Evolutionary conservation across 805 yeast species (phyloP).

Genomic region (Candida stauntonica): DNA sequence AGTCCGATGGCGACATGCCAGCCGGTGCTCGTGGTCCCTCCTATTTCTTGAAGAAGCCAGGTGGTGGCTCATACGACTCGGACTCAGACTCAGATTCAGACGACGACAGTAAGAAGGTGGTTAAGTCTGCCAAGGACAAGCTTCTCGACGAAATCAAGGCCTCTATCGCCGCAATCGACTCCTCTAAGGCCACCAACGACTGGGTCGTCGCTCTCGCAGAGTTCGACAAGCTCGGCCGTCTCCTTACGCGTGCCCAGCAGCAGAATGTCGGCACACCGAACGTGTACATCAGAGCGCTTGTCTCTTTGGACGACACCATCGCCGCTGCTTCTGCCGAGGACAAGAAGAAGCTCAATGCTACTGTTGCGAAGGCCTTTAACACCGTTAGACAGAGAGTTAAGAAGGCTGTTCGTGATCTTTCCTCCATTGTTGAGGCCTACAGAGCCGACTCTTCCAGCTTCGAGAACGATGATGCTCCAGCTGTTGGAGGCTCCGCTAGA

Average conservation of each 20-base stretch:
- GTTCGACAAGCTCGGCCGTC: constrained; percentile 72
- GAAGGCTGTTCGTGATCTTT: constrained; percentile 71
- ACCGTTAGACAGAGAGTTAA: constrained; percentile 83
- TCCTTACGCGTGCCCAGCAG: constrained; percentile 65
- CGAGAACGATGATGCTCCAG: constrained; percentile 42
- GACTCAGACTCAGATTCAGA: constrained; percentile 47
- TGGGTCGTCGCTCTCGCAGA: constrained; percentile 75
- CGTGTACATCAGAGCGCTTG: constrained; percentile 62
- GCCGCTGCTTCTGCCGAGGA: constrained; percentile 43
- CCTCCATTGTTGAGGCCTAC: constrained; percentile 51
- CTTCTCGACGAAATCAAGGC: constrained; percentile 79
- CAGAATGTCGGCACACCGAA: constrained; percentile 73
- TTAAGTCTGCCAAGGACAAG: constrained; percentile 91
- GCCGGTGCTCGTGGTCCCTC: constrained; percentile 40
- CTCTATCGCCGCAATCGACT: constrained; percentile 61
- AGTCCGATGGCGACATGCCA: constrained; percentile 42
- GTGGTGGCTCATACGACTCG: constrained; percentile 31
- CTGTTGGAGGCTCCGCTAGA: constrained; percentile 13
- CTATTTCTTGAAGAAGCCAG: constrained; percentile 38
- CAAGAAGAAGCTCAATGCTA: constrained; percentile 73
- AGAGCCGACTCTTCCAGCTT: constrained; percentile 72
- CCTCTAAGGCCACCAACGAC: constrained; percentile 63
- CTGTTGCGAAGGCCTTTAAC: constrained; percentile 81
- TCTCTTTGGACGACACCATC: constrained; percentile 67
- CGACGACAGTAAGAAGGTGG: constrained; percentile 75